Evolutionary conservation across 352 stramenopile genomes (phyloP).

Genomic region (Phytophthora macrochlamydospora): DNA sequence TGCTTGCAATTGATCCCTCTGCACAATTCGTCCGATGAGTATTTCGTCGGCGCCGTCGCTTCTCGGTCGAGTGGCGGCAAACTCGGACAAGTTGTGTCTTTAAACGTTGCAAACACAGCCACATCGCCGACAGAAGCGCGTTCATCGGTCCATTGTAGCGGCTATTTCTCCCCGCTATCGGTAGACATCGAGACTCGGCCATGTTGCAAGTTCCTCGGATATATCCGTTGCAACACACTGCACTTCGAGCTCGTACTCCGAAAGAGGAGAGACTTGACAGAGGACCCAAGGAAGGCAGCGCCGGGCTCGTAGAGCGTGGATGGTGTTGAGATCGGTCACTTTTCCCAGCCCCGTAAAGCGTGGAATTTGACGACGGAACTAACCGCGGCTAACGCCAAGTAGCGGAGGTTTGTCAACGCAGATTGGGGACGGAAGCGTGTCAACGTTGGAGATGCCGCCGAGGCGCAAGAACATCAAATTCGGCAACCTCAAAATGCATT

Average conservation of each 20-base stretch:
- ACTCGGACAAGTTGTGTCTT: constrained; percentile 12
- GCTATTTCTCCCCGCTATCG: constrained; percentile 21
- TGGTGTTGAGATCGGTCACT: constrained; percentile 23
- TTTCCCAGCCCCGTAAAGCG: constrained; percentile 26
- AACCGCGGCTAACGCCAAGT: constrained; percentile 30
- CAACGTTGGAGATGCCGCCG: constrained; percentile 8
- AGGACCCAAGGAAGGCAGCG: constrained; percentile 23
- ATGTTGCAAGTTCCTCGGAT: constrained; percentile 29
- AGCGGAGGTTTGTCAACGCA: constrained; percentile 33
- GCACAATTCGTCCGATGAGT: constrained; percentile 38
- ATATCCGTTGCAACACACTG: constrained; percentile 44
- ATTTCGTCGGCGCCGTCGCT: constrained; percentile 18
- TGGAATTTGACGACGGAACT: constrained; percentile 27
- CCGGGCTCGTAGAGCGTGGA: constrained; percentile 17
- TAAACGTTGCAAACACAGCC: constrained; percentile 1
- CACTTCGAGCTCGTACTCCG: constrained; percentile 21
- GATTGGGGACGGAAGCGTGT: constrained; percentile 35
- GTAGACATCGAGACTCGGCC: constrained; percentile 28
- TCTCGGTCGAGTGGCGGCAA: constrained; percentile 10
- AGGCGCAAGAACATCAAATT: no score
- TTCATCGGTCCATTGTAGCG: constrained; percentile 20
- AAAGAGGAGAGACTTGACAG: constrained; percentile 24
- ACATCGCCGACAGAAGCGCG: constrained; percentile 19
- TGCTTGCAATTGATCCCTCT: constrained; percentile 34
- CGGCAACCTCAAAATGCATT: no score